Percentiles rank a stretch among this genome's conserved stretches.
Conservation (phyloP, 179 eudicot genomes). For the Beta lomatogona region DNA sequence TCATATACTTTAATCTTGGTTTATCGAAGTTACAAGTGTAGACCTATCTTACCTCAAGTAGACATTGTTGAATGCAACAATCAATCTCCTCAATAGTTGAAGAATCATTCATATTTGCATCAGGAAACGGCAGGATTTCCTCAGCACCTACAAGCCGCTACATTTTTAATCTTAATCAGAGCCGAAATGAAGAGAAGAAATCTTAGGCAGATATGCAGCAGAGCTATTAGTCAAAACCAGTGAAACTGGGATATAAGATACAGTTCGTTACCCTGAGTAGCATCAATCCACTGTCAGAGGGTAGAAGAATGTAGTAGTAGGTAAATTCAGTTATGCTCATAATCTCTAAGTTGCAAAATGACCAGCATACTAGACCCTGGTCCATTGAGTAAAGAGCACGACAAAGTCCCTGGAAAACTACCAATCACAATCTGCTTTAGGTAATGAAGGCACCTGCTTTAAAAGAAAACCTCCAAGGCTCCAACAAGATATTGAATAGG, state of each 20-base stretch:
- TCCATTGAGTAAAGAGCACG: slow-evolving; percentile 59
- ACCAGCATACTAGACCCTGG: slow-evolving; percentile 80
- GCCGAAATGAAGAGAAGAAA: background rate
- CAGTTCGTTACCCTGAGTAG: slow-evolving; percentile 67
- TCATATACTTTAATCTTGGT: too few relatives aligned
- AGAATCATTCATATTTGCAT: slow-evolving; percentile 42
- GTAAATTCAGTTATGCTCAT: slow-evolving; percentile 54
- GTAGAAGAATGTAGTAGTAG: slow-evolving; percentile 74
- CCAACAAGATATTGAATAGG: slow-evolving; percentile 7
- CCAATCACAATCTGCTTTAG: slow-evolving; percentile 31
- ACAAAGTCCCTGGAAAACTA: slow-evolving; percentile 78
- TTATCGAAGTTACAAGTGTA: slow-evolving; percentile 25
- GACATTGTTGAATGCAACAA: slow-evolving; percentile 48
- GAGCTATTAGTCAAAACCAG: background rate
- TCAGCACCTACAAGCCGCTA: slow-evolving; percentile 85
- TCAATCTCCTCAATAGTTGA: slow-evolving; percentile 45
- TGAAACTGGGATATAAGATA: slow-evolving; percentile 4
- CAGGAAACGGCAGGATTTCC: slow-evolving; percentile 64
- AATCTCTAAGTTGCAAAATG: slow-evolving; percentile 66
- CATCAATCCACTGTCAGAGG: slow-evolving; percentile 75
- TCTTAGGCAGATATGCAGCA: slow-evolving; percentile 1
- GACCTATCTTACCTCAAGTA: slow-evolving; percentile 49
- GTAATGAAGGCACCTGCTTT: slow-evolving; percentile 16
- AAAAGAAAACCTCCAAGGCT: background rate
- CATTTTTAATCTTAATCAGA: slow-evolving; percentile 28